Evolutionary conservation across 1,284 basidiomycete genomes (phyloP).

Genomic region (Tilletia horrida): DNA sequence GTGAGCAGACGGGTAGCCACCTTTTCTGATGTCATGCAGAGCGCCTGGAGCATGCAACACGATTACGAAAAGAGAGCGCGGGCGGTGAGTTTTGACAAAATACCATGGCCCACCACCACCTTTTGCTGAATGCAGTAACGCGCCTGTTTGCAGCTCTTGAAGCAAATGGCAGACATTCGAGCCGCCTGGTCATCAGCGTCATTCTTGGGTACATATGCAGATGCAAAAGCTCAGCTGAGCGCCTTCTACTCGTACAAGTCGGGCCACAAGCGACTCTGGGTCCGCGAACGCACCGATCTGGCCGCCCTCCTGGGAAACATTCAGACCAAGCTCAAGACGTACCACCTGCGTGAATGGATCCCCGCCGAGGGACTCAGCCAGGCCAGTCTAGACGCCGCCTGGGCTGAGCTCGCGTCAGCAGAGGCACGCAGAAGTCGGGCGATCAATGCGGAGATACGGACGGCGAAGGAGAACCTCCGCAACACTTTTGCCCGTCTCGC

Average conservation of each 20-base stretch:
- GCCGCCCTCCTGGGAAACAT: conserved; percentile 86
- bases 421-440: conserved; percentile 75
- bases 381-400: conserved; percentile 73
- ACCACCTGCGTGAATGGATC: conserved; percentile 60
- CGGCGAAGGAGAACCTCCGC: conserved; percentile 66
- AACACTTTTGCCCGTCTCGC: conserved; percentile 79
- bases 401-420: conserved; percentile 69
- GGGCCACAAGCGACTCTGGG: conserved; percentile 79
- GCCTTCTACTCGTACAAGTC: conserved; percentile 79
- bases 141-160: conserved; percentile 33
- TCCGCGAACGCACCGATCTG: conserved; percentile 83
- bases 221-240: conserved; percentile 73
- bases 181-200: conserved; percentile 35
- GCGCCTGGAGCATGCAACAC: conserved; percentile 67
- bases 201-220: conserved; percentile 62
- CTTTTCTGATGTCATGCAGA: conserved; percentile 89
- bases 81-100: conserved; percentile 58
- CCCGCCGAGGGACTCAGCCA: conserved; percentile 38
- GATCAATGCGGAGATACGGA: conserved; percentile 84
- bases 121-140: too few relatives aligned
- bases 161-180: conserved; percentile 33
- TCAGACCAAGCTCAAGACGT: conserved; percentile 88
- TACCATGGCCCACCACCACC: not conserved
- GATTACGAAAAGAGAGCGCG: conserved; percentile 88
- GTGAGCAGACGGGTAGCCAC: conserved; percentile 89